phyloP scores from a whole-genome alignment of 2,329 filamentous ascomycete species.

The Botrytis aclada region DNA sequence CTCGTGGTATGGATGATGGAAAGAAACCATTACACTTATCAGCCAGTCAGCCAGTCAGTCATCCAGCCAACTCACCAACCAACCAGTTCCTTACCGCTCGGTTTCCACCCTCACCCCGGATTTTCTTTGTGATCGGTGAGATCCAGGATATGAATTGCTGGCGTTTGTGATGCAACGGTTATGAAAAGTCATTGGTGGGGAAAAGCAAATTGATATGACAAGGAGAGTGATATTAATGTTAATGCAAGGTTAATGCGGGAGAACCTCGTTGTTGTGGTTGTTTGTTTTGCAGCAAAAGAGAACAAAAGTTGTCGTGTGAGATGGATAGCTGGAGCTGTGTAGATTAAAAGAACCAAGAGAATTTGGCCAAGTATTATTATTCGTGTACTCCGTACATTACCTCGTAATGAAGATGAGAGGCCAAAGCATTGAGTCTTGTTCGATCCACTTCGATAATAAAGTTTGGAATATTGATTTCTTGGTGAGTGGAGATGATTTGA shows the following conservation, averaged over 20 bases:
- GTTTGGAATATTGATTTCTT: constrained; percentile 1
- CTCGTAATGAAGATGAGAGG: not conserved
- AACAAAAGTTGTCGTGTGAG: not conserved
- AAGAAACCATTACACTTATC: not conserved
- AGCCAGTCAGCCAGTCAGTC: not conserved
- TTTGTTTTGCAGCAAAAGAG: not conserved
- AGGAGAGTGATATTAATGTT: not conserved
- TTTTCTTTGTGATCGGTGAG: not conserved
- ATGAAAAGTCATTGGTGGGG: not conserved
- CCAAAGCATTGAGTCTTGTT: not conserved
- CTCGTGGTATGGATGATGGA: not conserved
- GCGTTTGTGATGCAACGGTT: not conserved
- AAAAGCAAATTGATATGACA: not conserved
- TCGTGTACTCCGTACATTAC: not conserved
- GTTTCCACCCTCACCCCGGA: not conserved
- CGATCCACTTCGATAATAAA: not conserved
- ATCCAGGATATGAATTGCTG: not conserved
- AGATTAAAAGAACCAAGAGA: not conserved
- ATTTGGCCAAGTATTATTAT: not conserved
- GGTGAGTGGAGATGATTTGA: not conserved
- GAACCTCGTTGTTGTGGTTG: not conserved
- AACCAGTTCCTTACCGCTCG: not conserved
- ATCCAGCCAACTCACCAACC: too few relatives aligned
- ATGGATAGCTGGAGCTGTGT: not conserved
- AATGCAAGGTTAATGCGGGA: not conserved